Conservation (phyloP, 495 filamentous ascomycete genomes). For the Alectoria sarmentosa region DNA sequence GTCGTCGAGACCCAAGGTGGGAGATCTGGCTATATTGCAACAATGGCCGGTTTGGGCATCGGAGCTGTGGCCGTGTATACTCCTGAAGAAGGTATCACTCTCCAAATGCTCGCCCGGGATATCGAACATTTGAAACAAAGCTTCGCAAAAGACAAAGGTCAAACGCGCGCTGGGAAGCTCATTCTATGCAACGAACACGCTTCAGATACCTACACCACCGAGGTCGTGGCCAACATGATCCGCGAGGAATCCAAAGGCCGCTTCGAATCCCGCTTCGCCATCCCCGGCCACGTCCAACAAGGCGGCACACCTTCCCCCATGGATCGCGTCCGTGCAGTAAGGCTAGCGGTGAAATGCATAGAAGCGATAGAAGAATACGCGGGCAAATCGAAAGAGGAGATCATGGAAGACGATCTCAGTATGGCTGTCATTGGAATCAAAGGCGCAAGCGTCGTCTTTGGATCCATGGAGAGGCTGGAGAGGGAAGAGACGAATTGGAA, state of each 20-base stretch:
- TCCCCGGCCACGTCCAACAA: conserved; percentile 96
- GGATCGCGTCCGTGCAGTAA: conserved; percentile 88
- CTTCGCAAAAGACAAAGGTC: conserved; percentile 80
- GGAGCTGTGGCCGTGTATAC: conserved; percentile 96
- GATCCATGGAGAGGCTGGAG: conserved; percentile 69
- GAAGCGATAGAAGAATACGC: conserved; percentile 78
- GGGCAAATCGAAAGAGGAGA: conserved; percentile 55
- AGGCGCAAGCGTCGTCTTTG: conserved; percentile 82
- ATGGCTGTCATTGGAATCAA: conserved; percentile 84
- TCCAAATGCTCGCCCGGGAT: conserved; percentile 86
- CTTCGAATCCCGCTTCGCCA: conserved; percentile 88
- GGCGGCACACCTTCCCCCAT: conserved; percentile 89
- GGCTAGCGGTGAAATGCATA: conserved; percentile 86
- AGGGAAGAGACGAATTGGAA: conserved; percentile 88
- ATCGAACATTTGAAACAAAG: conserved; percentile 83
- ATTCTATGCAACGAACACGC: conserved; percentile 93
- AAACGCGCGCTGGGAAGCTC: conserved; percentile 85
- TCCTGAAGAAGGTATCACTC: conserved; percentile 89
- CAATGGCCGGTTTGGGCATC: conserved; percentile 78
- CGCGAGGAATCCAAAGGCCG: conserved; percentile 84
- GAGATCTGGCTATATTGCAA: conserved; percentile 88
- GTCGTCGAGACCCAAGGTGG: conserved; percentile 98
- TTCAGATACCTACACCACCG: conserved; percentile 81
- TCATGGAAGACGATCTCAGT: conserved; percentile 62
- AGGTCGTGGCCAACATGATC: conserved; percentile 92